phyloP scores from a whole-genome alignment of 805 yeast species.

The Martiniozyma abietophila region DNA sequence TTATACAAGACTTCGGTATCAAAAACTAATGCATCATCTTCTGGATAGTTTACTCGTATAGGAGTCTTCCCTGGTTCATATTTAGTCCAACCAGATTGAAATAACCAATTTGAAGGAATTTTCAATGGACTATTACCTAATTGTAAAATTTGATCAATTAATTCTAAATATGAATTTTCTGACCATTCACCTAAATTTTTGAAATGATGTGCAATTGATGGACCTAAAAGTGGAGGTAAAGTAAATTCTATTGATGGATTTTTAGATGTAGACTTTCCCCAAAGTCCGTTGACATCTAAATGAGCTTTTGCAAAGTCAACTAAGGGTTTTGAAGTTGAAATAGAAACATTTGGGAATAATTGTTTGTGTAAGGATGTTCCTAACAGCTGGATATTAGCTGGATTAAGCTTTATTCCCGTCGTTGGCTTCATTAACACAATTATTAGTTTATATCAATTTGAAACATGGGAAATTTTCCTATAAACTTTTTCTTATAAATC shows the following conservation, averaged over 20 bases:
- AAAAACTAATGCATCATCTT: constrained; percentile 65
- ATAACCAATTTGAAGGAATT: constrained; percentile 44
- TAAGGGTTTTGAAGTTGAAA: constrained; percentile 20
- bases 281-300: constrained; percentile 49
- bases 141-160: constrained; percentile 36
- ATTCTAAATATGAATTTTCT: constrained; percentile 49
- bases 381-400: constrained; percentile 75
- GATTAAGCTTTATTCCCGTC: too few relatives aligned
- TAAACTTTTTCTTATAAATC: too few relatives aligned
- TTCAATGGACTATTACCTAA: constrained; percentile 27
- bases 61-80: constrained; percentile 53
- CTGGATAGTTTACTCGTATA: constrained; percentile 52
- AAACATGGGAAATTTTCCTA: too few relatives aligned
- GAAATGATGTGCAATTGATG: constrained; percentile 76
- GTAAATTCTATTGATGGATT: constrained; percentile 48
- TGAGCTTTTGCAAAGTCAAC: constrained; percentile 43
- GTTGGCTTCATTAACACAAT: too few relatives aligned
- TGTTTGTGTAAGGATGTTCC: constrained; percentile 41
- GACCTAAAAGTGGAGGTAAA: constrained; percentile 69
- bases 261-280: constrained; percentile 64
- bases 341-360: constrained; percentile 43
- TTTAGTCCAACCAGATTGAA: constrained; percentile 72
- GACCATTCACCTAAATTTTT: constrained; percentile 52
- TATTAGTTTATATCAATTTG: too few relatives aligned
- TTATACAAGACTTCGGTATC: constrained; percentile 87